A percentile compares a stretch with the other conserved stretches of the same genome.
Conservation (phyloP, 2,329 filamentous ascomycete species). For the Huntiella omanensis region DNA sequence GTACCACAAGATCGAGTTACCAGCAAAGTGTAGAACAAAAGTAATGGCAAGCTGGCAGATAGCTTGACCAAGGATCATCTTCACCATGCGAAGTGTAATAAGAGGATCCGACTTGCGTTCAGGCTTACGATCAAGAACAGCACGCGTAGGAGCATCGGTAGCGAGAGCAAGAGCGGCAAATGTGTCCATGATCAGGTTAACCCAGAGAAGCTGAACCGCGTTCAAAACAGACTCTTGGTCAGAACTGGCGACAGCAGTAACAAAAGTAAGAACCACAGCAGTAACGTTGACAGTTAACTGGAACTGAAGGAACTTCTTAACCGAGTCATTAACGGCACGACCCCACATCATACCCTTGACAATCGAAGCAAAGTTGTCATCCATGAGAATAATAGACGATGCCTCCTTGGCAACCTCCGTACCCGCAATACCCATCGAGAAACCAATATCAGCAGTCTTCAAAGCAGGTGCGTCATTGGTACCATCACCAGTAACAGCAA, state of each 20-base stretch:
- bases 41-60: conserved; percentile 41
- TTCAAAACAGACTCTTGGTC: conserved; percentile 35
- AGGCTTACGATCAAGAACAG: conserved; percentile 24
- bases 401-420: conserved; percentile 46
- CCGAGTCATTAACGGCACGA: conserved; percentile 41
- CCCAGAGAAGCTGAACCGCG: conserved; percentile 42
- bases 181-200: conserved; percentile 46
- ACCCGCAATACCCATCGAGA: conserved; percentile 42
- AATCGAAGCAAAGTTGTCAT: conserved; percentile 32
- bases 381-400: conserved; percentile 40
- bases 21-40: conserved; percentile 42
- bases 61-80: conserved; percentile 44
- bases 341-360: conserved; percentile 46
- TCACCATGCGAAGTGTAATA: conserved; percentile 52
- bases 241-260: conserved; percentile 34
- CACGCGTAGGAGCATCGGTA: conserved; percentile 19
- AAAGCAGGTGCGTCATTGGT: conserved; percentile 43
- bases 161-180: conserved; percentile 34
- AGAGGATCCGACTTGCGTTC: conserved; percentile 48
- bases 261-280: conserved; percentile 38
- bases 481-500: conserved; percentile 41
- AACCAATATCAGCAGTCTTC: conserved; percentile 42
- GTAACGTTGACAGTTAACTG: conserved; percentile 46
- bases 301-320: conserved; percentile 46
- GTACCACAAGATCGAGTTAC: conserved; percentile 34